Conservation (phyloP, 129 eudicot genomes). For the Daucus carota region DH1_v3.0 NC_030386.2:34483501-34484000, state of each 20-base stretch:
- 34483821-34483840: not conserved
- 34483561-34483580: conserved; percentile 64
- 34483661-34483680: conserved; percentile 60
- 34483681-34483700: conserved; percentile 31
- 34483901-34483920: not conserved
- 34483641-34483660: conserved; percentile 81
- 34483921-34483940: conserved; percentile 40
- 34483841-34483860: not conserved
- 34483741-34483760: not conserved
- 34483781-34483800: too few relatives aligned
- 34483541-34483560: conserved; percentile 80
- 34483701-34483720: not conserved
- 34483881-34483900: not conserved
- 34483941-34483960: conserved; percentile 79
- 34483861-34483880: not conserved
- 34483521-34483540: conserved; percentile 66
- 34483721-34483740: not conserved
- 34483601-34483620: conserved; percentile 95
- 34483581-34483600: conserved; percentile 85
- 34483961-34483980: conserved; percentile 68
- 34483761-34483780: too few relatives aligned
- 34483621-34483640: conserved; percentile 84
- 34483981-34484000: conserved; percentile 28
- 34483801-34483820: not conserved
- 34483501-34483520: conserved; percentile 94